phyloP scores from a whole-genome alignment of 768 basidiomycete species.

The Hebeloma cylindrosporum region DNA sequence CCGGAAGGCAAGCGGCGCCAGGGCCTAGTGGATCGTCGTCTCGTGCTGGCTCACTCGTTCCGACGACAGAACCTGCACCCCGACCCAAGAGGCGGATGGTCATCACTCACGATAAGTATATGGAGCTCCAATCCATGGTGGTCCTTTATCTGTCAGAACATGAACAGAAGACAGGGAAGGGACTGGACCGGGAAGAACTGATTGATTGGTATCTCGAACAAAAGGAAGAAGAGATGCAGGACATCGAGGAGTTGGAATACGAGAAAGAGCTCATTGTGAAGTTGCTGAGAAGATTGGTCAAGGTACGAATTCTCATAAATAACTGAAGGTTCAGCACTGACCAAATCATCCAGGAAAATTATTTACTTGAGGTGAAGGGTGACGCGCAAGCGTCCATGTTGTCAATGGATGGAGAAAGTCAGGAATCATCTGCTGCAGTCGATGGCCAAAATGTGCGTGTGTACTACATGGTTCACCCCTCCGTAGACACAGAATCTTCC shows the following conservation, averaged over 20 bases:
- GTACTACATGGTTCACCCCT: conserved; percentile 89
- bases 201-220: conserved; percentile 96
- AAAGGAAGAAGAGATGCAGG: conserved; percentile 79
- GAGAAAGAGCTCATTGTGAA: conserved; percentile 90
- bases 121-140: conserved; percentile 84
- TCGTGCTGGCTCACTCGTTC: conserved; percentile 36
- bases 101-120: conserved; percentile 96
- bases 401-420: conserved; percentile 61
- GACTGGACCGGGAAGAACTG: conserved; percentile 86
- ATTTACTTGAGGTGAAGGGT: conserved; percentile 78
- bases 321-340: not conserved
- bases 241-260: conserved; percentile 85
- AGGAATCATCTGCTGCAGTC: conserved; percentile 46
- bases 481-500: conserved; percentile 72
- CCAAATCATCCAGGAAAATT: conserved; percentile 62
- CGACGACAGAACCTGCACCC: conserved; percentile 29
- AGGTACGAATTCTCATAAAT: conserved; percentile 50
- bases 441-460: conserved; percentile 64
- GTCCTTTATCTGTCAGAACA: conserved; percentile 77
- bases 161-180: conserved; percentile 73
- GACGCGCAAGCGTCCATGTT: conserved; percentile 80
- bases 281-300: conserved; percentile 85
- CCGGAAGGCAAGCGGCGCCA: conserved; percentile 28
- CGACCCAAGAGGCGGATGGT: conserved; percentile 74
- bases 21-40: conserved; percentile 37